Conservation (phyloP, 176 grass and related monocot species). For the Thalia dealbata region DNA sequence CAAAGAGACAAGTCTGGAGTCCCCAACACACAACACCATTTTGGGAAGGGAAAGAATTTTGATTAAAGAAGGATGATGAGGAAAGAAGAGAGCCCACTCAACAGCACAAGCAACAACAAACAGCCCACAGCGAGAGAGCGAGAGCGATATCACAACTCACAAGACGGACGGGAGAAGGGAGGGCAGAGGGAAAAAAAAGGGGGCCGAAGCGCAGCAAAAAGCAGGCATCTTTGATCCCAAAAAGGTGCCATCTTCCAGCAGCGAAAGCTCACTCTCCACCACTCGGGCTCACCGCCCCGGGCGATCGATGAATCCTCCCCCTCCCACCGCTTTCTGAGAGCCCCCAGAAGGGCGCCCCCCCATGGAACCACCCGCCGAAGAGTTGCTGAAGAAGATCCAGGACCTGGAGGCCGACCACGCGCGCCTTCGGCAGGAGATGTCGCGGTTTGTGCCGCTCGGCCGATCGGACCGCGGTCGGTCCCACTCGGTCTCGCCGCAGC, state of each 20-base stretch:
- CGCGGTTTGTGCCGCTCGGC: slow-evolving; percentile 32
- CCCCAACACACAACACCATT: background rate
- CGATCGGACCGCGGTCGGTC: slow-evolving; percentile 35
- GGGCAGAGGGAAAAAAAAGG: background rate
- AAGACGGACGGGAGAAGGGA: no score
- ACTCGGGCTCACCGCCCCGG: background rate
- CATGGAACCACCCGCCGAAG: slow-evolving; percentile 55
- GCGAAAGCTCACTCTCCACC: slow-evolving; percentile 14
- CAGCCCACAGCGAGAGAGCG: background rate
- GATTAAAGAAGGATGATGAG: background rate
- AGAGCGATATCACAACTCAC: slow-evolving; percentile 8
- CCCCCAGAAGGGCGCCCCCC: background rate
- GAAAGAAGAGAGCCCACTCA: background rate
- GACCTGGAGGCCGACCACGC: slow-evolving; percentile 62
- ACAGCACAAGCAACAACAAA: background rate
- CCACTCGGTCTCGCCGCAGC: slow-evolving; percentile 66
- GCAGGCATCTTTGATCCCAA: slow-evolving; percentile 19
- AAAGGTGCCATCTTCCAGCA: slow-evolving; percentile 7
- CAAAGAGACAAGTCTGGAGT: background rate
- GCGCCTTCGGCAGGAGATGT: slow-evolving; percentile 72
- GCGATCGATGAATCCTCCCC: background rate
- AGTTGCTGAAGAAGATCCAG: slow-evolving; percentile 81
- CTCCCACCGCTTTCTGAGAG: background rate
- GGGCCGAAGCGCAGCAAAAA: background rate
- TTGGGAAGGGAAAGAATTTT: background rate